These are phyloP conservation scores for Lactuca saligna DNA, from an alignment of 129 eudicot species.

Conservation along the genomic window DNA sequence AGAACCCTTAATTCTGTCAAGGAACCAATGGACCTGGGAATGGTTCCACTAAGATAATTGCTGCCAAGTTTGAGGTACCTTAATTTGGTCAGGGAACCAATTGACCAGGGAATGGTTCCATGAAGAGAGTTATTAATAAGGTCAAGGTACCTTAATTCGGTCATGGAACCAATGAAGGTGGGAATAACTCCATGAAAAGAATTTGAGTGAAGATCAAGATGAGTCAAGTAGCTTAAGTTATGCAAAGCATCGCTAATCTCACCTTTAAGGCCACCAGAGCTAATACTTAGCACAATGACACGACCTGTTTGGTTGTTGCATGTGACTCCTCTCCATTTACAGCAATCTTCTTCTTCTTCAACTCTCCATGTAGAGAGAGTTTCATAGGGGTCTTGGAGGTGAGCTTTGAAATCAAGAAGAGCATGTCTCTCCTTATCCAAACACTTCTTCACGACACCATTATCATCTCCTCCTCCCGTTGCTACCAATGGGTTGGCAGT, in stretches of 20 bases:
- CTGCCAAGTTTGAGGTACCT: background rate
- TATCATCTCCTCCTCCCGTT: too few relatives aligned
- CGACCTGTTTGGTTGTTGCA: slow-evolving; percentile 4
- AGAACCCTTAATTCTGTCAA: background rate
- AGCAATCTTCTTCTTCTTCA: background rate
- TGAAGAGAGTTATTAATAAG: background rate
- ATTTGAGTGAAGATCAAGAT: background rate
- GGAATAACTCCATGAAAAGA: background rate
- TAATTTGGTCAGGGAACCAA: slow-evolving; percentile 3
- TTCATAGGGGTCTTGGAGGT: background rate
- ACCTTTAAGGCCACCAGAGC: background rate
- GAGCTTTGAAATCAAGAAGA: background rate
- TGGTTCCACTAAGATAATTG: background rate
- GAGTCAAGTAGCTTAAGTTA: background rate
- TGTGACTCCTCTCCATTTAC: background rate
- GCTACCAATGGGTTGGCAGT: too few relatives aligned
- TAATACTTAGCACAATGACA: background rate
- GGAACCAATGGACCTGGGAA: too few relatives aligned
- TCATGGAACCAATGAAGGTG: too few relatives aligned
- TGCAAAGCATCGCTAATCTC: background rate
- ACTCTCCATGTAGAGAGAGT: background rate
- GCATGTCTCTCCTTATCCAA: background rate
- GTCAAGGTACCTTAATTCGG: too few relatives aligned
- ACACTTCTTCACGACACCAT: background rate
- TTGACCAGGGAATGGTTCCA: slow-evolving; percentile 2